Percentiles rank a stretch among this genome's conserved stretches.
Evolutionary conservation across 2,329 filamentous ascomycete genomes (phyloP).

Genomic region (Blastomyces percursus): DNA sequence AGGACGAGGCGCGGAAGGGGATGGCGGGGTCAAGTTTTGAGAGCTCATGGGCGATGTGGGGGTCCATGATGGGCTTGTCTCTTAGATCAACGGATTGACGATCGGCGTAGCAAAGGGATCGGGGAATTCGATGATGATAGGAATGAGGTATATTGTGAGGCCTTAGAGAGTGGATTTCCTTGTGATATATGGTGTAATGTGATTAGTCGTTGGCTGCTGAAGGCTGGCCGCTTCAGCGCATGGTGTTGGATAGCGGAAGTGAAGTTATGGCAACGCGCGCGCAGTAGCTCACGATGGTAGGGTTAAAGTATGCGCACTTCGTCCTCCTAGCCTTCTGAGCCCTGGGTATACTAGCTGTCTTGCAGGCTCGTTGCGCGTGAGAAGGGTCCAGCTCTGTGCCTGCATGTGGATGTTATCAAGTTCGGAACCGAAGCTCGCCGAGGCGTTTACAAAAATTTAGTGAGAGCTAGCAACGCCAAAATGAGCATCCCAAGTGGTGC

Average conservation of each 20-base stretch:
- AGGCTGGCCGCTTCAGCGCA: background rate
- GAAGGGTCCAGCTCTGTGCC: background rate
- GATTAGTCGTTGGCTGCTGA: background rate
- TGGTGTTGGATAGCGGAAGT: background rate
- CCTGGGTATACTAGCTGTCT: background rate
- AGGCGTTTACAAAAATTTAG: background rate
- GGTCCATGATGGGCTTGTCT: slow-evolving; percentile 8
- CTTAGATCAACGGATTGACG: background rate
- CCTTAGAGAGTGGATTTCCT: background rate
- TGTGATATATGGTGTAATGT: background rate
- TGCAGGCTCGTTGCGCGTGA: background rate
- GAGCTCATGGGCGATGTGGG: slow-evolving; percentile 39
- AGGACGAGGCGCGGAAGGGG: slow-evolving; percentile 63
- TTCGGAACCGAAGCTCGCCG: background rate
- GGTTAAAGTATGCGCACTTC: background rate
- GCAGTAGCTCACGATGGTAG: background rate
- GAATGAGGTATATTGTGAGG: background rate
- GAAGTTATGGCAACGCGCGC: background rate
- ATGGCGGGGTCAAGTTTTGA: slow-evolving; percentile 49
- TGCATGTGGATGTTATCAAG: background rate
- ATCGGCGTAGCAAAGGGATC: background rate
- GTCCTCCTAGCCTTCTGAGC: background rate
- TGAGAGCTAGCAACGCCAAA: background rate
- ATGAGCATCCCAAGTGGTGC: background rate
- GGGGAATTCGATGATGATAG: background rate